phyloP scores from a whole-genome alignment of 2,329 filamentous ascomycete genomes.

The Esteya vermicola region DNA sequence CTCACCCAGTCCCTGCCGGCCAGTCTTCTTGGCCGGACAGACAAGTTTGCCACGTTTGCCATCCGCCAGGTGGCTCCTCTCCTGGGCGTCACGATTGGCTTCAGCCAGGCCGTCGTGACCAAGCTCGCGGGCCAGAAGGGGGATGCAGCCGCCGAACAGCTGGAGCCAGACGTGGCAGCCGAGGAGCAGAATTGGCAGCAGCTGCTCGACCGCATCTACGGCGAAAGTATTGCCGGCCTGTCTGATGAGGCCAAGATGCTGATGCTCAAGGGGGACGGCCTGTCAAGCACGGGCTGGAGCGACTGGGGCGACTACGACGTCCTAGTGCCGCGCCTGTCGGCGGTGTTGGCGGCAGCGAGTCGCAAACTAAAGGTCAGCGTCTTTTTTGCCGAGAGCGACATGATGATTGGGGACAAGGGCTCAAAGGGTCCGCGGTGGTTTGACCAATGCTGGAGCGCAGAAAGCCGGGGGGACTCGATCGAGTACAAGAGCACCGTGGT shows the following conservation, averaged over 20 bases:
- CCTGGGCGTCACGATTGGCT: conserved; percentile 5
- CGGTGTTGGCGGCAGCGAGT: conserved; percentile 8
- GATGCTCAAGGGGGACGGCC: conserved; percentile 12
- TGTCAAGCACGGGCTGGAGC: conserved; percentile 11
- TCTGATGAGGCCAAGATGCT: conserved; percentile 16
- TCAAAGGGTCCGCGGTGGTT: conserved; percentile 9
- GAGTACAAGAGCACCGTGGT: too few relatives aligned
- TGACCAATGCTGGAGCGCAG: too few relatives aligned
- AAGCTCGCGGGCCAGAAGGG: background rate
- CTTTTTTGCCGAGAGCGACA: conserved; percentile 16
- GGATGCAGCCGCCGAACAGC: background rate
- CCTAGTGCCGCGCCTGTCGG: conserved; percentile 14
- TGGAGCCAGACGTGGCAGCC: conserved; percentile 1
- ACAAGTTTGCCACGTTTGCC: conserved; percentile 12
- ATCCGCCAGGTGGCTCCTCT: conserved; percentile 10
- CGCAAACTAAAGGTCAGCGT: conserved; percentile 13
- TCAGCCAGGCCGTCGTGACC: conserved; percentile 1
- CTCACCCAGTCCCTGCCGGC: conserved; percentile 13
- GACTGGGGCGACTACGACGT: conserved; percentile 18
- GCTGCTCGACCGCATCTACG: conserved; percentile 13
- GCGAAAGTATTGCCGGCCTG: conserved; percentile 13
- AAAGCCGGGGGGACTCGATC: too few relatives aligned
- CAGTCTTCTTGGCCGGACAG: conserved; percentile 9
- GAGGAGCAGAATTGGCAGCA: conserved; percentile 11
- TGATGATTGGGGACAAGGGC: conserved; percentile 13